Base-by-base conservation (phyloP, 2,329 filamentous ascomycete species). In the Sodiomyces alkalinus region DNA sequence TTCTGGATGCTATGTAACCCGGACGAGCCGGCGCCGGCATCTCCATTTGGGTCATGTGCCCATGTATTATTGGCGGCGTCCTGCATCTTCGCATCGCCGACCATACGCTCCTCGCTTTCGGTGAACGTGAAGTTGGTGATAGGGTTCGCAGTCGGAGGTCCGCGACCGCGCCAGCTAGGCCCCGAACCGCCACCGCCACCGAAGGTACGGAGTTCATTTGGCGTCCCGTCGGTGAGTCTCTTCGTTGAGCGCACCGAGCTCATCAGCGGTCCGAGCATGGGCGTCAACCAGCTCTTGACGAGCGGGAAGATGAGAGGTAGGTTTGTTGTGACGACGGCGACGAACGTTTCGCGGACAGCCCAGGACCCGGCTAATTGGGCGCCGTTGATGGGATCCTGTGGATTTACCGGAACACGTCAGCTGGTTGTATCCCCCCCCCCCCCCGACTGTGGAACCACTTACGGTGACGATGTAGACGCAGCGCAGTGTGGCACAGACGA, bases 241-340 rank as follows among this genome's bases (percentile, higher is more conserved):
- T 46, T 39, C 3, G 46, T 44, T 5, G 46, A 49, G 15, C 42
- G 37, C 28, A 54, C 36, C 4, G 37, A 37, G 13, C n/a, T n/a
- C n/a, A n/a, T n/a, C n/a, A n/a, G n/a, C n/a, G 41, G 36, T 18
- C 39, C 41, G 2, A 52, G 27, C 0, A 49, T 21, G 7, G 51
- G 54, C 1, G 37, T 40, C 7, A 60, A 42, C 48, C 53, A 56
- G 24, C 34, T 39, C 36, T 55, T 55, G 29, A 64, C 32, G 2
- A 63, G 44, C 6, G 61, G 56, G 43, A 62, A 61, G 29, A 62
- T 46, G 46, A 60, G 52, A 4, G 52, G 55, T 3, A 58, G 42
- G 38, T 60, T 60, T 6, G 55, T 59, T 1, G 52, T 57, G 25
- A 58, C 42, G 19, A 57, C 46, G 4, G 57, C 56, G 15, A 58